Conservation (phyloP, 768 basidiomycete species). For the Hemileccinum impolitum region DNA sequence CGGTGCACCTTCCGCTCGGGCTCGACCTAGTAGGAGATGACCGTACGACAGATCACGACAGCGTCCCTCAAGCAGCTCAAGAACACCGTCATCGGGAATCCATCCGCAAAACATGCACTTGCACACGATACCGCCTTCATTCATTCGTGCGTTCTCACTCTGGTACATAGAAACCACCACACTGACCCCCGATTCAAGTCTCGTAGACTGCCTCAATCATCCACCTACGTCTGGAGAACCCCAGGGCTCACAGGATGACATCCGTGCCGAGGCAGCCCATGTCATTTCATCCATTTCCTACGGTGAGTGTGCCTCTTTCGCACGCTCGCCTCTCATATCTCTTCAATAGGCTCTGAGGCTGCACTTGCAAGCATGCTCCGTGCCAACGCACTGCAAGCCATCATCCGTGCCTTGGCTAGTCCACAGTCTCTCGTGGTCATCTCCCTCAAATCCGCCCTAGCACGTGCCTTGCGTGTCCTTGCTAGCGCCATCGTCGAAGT, state of each 20-base stretch:
- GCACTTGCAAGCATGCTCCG: slow-evolving; percentile 56
- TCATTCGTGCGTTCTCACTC: no score
- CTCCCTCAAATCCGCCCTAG: slow-evolving; percentile 52
- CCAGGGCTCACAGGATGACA: slow-evolving; percentile 42
- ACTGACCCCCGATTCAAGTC: slow-evolving; percentile 34
- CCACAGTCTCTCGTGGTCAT: slow-evolving; percentile 32
- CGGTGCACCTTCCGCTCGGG: no score
- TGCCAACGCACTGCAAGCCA: slow-evolving; percentile 54
- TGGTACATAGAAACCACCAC: slow-evolving; percentile 28
- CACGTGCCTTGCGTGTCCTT: slow-evolving; percentile 60
- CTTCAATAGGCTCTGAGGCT: slow-evolving; percentile 51
- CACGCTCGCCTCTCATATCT: background rate
- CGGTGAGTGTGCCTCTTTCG: slow-evolving; percentile 35
- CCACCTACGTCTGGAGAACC: slow-evolving; percentile 31
- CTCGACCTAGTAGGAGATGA: no score
- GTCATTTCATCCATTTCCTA: slow-evolving; percentile 72
- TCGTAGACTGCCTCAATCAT: slow-evolving; percentile 59
- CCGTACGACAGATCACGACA: no score
- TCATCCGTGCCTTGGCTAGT: slow-evolving; percentile 59
- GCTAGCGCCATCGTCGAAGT: slow-evolving; percentile 60
- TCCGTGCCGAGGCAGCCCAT: slow-evolving; percentile 72
- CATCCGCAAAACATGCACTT: no score
- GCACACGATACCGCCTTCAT: slow-evolving; percentile 39
- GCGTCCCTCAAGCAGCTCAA: no score
- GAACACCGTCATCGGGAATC: no score